A percentile compares a stretch with the other conserved stretches of the same genome.
phyloP scores from a whole-genome alignment of 345 rosid genomes.

The Carallia brachiata region DNA sequence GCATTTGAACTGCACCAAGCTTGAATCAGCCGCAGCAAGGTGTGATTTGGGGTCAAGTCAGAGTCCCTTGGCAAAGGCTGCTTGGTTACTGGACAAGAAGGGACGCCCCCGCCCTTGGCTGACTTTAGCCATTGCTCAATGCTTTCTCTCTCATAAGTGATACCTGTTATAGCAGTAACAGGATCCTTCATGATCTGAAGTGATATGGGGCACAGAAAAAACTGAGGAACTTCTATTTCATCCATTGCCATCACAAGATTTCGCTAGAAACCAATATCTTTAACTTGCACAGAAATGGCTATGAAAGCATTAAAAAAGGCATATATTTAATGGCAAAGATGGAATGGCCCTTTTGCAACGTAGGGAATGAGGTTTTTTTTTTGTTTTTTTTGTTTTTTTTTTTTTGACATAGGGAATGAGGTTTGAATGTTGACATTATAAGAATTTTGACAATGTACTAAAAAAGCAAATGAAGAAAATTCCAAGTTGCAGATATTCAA shows the following conservation, averaged over 20 bases:
- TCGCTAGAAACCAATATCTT: too few species aligned
- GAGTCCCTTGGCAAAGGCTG: constrained; percentile 42
- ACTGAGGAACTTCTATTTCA: constrained; percentile 48
- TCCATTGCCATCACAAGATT: constrained; percentile 16
- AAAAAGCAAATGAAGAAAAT: too few species aligned
- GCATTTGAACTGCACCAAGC: constrained; percentile 41
- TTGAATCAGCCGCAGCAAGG: constrained; percentile 47
- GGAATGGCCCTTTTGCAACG: neutral
- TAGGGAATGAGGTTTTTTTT: neutral
- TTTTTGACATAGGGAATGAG: neutral
- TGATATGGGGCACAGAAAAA: constrained; percentile 59
- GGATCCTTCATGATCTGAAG: constrained; percentile 61
- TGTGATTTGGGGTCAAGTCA: constrained; percentile 52
- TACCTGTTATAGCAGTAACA: constrained; percentile 58
- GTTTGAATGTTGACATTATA: neutral
- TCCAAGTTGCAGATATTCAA: too few species aligned
- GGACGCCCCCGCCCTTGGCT: constrained; percentile 1
- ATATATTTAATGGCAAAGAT: neutral
- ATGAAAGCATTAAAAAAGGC: too few species aligned
- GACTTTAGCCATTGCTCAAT: constrained; percentile 52
- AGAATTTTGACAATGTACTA: too few species aligned
- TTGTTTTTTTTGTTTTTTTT: too few species aligned
- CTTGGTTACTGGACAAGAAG: constrained; percentile 53
- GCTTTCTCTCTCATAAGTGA: constrained; percentile 59
- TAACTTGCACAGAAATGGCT: too few species aligned